phyloP scores from a whole-genome alignment of 495 filamentous ascomycete genomes.

The Penicillium canescens region DNA sequence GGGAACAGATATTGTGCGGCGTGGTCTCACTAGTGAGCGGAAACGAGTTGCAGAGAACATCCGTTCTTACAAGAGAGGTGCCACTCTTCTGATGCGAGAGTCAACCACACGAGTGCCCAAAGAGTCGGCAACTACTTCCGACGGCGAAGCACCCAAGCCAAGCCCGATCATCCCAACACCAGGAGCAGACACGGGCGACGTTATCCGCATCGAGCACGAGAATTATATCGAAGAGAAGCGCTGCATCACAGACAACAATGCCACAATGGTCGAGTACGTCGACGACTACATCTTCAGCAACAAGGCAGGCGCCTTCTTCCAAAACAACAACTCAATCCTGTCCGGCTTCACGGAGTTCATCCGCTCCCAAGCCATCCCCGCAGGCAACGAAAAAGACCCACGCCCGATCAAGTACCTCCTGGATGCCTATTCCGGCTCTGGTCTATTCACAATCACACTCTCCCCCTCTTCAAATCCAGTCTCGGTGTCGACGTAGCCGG shows the following conservation, averaged over 20 bases:
- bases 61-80: conserved; percentile 71
- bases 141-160: conserved; percentile 11
- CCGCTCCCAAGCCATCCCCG: conserved; percentile 69
- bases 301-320: conserved; percentile 93
- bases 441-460: conserved; percentile 94
- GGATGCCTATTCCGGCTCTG: conserved; percentile 96
- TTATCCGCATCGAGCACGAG: conserved; percentile 35
- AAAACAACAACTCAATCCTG: conserved; percentile 99
- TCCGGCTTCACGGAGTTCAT: conserved; percentile 86
- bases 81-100: conserved; percentile 87
- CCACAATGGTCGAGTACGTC: conserved; percentile 78
- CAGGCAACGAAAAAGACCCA: conserved; percentile 27
- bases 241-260: conserved; percentile 84
- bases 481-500: conserved; percentile 72
- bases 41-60: conserved; percentile 68
- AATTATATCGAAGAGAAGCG: conserved; percentile 73
- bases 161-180: conserved; percentile 13
- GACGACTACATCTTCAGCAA: conserved; percentile 84
- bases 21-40: conserved; percentile 73
- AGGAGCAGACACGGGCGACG: conserved; percentile 34
- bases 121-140: conserved; percentile 18
- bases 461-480: conserved; percentile 71
- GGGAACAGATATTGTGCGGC: conserved; percentile 78
- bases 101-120: conserved; percentile 71
- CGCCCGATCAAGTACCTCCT: conserved; percentile 77